Percentiles rank a stretch among this genome's conserved stretches.
Evolutionary conservation across 345 rosid species (phyloP).

Genomic region (Hibiscus trionum): DNA sequence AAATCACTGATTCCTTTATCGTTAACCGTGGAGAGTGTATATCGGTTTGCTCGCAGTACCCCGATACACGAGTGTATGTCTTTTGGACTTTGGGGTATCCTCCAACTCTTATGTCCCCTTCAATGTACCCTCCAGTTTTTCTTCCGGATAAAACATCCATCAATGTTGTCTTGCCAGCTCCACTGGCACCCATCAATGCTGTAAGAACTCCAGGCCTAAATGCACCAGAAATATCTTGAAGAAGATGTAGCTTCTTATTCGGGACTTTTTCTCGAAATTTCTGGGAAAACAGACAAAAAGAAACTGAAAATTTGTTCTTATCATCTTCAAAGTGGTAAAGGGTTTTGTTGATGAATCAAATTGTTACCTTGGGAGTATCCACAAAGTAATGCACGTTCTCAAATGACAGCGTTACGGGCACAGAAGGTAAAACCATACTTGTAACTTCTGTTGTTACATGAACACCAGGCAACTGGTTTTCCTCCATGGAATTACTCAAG

Average conservation of each 20-base stretch:
- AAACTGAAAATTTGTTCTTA: not conserved
- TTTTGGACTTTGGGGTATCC: constrained; percentile 64
- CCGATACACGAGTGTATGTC: constrained; percentile 71
- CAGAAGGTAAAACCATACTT: constrained; percentile 53
- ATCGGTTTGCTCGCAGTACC: constrained; percentile 79
- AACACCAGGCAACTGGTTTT: constrained; percentile 3
- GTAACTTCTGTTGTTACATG: constrained; percentile 2
- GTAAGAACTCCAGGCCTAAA: constrained; percentile 75
- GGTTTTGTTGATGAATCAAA: not conserved
- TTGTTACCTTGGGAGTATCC: constrained; percentile 50
- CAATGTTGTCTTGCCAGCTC: constrained; percentile 87
- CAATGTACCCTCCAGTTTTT: constrained; percentile 51
- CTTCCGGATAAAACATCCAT: constrained; percentile 58
- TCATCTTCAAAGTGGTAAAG: not conserved
- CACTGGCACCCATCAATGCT: constrained; percentile 84
- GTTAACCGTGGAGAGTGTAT: constrained; percentile 75
- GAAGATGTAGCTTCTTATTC: constrained; percentile 51
- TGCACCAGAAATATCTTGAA: constrained; percentile 52
- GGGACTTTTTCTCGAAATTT: constrained; percentile 41
- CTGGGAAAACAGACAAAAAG: constrained; percentile 17
- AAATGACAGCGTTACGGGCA: constrained; percentile 51
- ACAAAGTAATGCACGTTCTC: constrained; percentile 48
- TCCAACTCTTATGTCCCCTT: constrained; percentile 62
- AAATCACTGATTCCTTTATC: constrained; percentile 54
- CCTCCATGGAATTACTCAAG: constrained; percentile 1